These are phyloP conservation scores for Musa balbisiana DNA, from an alignment of 202 grass and related monocot genomes.

Conservation along the genomic window DNA sequence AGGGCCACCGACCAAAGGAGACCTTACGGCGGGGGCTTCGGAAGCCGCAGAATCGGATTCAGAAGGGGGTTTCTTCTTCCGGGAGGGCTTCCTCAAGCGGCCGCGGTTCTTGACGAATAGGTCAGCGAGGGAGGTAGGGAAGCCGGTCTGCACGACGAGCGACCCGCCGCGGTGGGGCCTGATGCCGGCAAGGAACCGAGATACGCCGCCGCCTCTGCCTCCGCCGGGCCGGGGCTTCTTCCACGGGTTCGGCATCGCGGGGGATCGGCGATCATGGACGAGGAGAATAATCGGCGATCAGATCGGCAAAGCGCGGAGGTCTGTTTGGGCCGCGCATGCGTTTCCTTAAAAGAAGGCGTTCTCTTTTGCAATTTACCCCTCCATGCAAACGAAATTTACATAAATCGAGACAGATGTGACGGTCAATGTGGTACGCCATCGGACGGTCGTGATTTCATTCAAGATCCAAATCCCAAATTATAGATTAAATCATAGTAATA, in stretches of 20 bases:
- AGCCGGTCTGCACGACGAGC: slow-evolving; percentile 70
- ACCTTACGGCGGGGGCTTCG: not conserved
- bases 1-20: not conserved
- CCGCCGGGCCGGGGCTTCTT: slow-evolving; percentile 37
- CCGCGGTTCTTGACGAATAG: slow-evolving; percentile 77
- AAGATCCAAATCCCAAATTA: too few relatives aligned
- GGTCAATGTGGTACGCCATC: too few relatives aligned
- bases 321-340: not conserved
- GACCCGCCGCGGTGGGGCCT: slow-evolving; percentile 29
- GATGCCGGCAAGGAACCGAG: slow-evolving; percentile 51
- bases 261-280: slow-evolving; percentile 36
- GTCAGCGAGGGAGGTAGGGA: slow-evolving; percentile 88
- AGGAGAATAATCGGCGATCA: not conserved
- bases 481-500: too few relatives aligned
- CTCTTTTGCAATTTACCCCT: too few relatives aligned
- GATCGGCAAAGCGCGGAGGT: not conserved
- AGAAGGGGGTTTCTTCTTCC: slow-evolving; percentile 20
- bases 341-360: too few relatives aligned
- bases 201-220: slow-evolving; percentile 33
- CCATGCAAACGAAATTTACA: too few relatives aligned
- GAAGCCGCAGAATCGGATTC: not conserved
- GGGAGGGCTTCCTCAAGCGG: slow-evolving; percentile 56
- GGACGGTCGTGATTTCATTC: too few relatives aligned
- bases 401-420: too few relatives aligned
- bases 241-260: slow-evolving; percentile 45